These are phyloP conservation scores for Boletus sp. DNA, from an alignment of 768 basidiomycete genomes.

Conservation along the genomic window DNA sequence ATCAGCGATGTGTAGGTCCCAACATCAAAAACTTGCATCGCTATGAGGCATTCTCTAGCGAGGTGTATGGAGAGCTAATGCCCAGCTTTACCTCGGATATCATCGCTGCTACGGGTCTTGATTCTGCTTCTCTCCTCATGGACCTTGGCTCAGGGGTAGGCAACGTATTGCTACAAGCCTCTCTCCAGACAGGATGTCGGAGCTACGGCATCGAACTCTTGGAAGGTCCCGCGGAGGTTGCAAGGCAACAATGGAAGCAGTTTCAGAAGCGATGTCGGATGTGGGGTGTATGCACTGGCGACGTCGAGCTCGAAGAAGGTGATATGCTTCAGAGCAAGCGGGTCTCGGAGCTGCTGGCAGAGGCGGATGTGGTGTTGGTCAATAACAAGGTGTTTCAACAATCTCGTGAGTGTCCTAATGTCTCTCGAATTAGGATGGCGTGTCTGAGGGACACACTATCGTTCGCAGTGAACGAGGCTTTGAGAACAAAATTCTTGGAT, in stretches of 20 bases:
- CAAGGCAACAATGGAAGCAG: conserved; percentile 70
- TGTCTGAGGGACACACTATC: not conserved
- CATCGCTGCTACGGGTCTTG: conserved; percentile 48
- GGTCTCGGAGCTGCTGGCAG: conserved; percentile 65
- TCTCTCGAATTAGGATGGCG: not conserved
- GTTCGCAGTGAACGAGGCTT: conserved; percentile 74
- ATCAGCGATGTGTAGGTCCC: conserved; percentile 91
- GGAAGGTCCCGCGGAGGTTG: conserved; percentile 78
- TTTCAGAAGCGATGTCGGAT: conserved; percentile 76
- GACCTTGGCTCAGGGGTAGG: conserved; percentile 88
- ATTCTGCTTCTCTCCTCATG: conserved; percentile 63
- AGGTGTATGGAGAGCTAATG: conserved; percentile 89
- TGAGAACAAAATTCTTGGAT: conserved; percentile 89
- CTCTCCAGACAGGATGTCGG: conserved; percentile 73
- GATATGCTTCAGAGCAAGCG: conserved; percentile 75
- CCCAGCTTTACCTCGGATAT: conserved; percentile 65
- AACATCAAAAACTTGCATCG: conserved; percentile 75
- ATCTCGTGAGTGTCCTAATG: conserved; percentile 52
- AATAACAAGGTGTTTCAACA: conserved; percentile 86
- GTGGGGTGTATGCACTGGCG: conserved; percentile 84
- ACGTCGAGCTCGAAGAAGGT: conserved; percentile 78
- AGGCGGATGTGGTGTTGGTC: conserved; percentile 90
- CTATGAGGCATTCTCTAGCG: conserved; percentile 81
- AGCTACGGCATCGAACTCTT: conserved; percentile 83
- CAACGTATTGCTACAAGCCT: conserved; percentile 80